Conservation (phyloP, 1,284 basidiomycete species). For the Ustilago cynodontis region DNA sequence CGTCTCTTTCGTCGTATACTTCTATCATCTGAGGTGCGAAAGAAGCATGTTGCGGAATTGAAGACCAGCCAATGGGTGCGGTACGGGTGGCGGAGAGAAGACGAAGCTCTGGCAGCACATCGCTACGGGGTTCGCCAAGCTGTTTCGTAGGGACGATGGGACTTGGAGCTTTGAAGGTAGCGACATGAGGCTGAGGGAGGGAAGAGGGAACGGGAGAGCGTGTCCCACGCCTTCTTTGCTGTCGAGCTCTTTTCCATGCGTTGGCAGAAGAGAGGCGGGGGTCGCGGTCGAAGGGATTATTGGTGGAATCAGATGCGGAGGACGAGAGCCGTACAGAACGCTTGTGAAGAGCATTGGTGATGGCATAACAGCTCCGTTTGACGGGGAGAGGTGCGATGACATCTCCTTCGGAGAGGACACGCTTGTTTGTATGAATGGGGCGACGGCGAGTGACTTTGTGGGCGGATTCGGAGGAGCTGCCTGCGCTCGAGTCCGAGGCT, state of each 20-base stretch:
- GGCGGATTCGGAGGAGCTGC: constrained; percentile 10
- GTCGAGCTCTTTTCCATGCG: background rate
- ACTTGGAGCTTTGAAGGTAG: too few species aligned
- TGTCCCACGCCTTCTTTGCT: background rate
- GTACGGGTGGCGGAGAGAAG: constrained; percentile 50
- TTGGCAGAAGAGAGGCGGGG: background rate
- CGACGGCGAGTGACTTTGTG: background rate
- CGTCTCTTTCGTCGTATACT: constrained; percentile 25
- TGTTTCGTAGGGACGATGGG: too few species aligned
- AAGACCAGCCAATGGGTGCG: constrained; percentile 43
- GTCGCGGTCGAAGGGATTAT: background rate
- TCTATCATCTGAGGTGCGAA: constrained; percentile 10
- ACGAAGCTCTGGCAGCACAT: constrained; percentile 43
- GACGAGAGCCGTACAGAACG: background rate
- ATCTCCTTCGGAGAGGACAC: constrained; percentile 33
- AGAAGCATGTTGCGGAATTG: background rate
- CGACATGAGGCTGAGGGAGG: background rate
- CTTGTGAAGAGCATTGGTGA: constrained; percentile 4
- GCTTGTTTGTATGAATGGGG: constrained; percentile 9
- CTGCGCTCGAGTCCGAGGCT: constrained; percentile 35
- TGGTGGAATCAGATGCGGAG: background rate
- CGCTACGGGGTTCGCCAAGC: background rate
- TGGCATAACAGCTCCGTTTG: constrained; percentile 14
- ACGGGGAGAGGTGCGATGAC: constrained; percentile 9
- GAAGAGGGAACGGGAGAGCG: background rate